phyloP scores from a whole-genome alignment of 345 rosid genomes.

The Jatropha curcas region DNA sequence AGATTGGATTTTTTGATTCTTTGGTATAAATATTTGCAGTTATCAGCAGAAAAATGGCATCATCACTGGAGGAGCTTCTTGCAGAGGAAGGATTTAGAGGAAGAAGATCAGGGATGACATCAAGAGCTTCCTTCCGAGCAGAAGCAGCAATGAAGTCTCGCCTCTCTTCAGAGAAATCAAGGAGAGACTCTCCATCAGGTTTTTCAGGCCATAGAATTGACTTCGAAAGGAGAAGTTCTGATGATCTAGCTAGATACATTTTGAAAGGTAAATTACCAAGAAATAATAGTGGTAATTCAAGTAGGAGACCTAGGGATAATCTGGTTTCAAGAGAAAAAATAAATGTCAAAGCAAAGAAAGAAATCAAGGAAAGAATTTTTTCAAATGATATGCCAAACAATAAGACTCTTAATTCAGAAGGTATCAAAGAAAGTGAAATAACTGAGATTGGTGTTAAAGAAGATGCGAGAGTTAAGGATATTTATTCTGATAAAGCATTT shows the following conservation, averaged over 20 bases:
- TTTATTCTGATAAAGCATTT: constrained; percentile 31
- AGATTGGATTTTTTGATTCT: no score
- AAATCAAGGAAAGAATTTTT: constrained; percentile 15
- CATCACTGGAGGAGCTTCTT: constrained; percentile 66
- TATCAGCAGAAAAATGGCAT: constrained; percentile 41
- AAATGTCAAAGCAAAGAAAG: constrained; percentile 21
- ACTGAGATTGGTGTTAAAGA: constrained; percentile 42
- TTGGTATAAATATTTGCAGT: not conserved
- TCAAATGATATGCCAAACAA: constrained; percentile 23
- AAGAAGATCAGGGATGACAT: constrained; percentile 33
- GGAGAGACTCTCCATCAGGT: constrained; percentile 33
- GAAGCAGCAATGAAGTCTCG: constrained; percentile 25
- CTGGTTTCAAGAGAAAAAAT: constrained; percentile 32
- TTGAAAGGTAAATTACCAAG: constrained; percentile 29
- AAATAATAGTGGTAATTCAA: constrained; percentile 21
- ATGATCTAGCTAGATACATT: constrained; percentile 33
- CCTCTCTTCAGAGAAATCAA: constrained; percentile 20
- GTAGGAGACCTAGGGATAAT: constrained; percentile 33
- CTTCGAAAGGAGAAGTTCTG: constrained; percentile 45
- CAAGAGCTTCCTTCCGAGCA: constrained; percentile 39
- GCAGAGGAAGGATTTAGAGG: constrained; percentile 62
- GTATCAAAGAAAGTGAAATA: constrained; percentile 31
- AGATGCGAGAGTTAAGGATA: constrained; percentile 30
- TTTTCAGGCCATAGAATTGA: constrained; percentile 27
- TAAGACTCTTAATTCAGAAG: constrained; percentile 20